These are phyloP conservation scores for Exophiala aquamarina DNA, from an alignment of 2,329 filamentous ascomycete genomes.

Conservation along the genomic window DNA sequence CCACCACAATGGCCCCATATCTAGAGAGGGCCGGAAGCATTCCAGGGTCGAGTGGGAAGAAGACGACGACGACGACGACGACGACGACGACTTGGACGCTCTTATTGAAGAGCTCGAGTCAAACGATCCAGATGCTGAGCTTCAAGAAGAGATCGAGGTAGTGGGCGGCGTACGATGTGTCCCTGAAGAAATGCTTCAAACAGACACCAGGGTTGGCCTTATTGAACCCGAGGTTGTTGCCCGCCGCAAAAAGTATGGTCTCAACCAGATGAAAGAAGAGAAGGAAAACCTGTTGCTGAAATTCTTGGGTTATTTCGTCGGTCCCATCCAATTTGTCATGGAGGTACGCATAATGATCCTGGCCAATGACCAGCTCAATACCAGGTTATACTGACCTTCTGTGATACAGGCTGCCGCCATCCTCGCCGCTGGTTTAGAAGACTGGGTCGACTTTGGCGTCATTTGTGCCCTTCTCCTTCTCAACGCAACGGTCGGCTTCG, in stretches of 20 bases:
- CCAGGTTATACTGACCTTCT: slow-evolving; percentile 22
- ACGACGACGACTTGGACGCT: slow-evolving; percentile 79
- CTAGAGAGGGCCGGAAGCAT: slow-evolving; percentile 1
- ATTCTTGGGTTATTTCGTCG: slow-evolving; percentile 79
- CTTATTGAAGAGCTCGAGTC: slow-evolving; percentile 86
- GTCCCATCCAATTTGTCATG: slow-evolving; percentile 93
- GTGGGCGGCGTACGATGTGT: slow-evolving; percentile 58
- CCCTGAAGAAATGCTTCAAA: slow-evolving; percentile 75
- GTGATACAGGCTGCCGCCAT: slow-evolving; percentile 65
- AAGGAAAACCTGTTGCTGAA: slow-evolving; percentile 82
- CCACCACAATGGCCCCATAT: slow-evolving; percentile 13
- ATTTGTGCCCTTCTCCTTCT: slow-evolving; percentile 81
- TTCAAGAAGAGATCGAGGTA: slow-evolving; percentile 58
- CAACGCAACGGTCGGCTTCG: slow-evolving; percentile 82
- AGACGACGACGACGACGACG: slow-evolving; percentile 53
- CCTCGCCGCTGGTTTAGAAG: slow-evolving; percentile 77
- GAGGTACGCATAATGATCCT: slow-evolving; percentile 61
- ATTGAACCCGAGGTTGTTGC: slow-evolving; percentile 67
- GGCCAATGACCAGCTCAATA: slow-evolving; percentile 4
- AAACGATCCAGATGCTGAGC: slow-evolving; percentile 66
- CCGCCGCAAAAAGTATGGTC: slow-evolving; percentile 70
- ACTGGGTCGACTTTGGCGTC: slow-evolving; percentile 93
- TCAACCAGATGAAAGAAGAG: slow-evolving; percentile 90
- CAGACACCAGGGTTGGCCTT: slow-evolving; percentile 70
- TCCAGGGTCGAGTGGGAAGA: too few species aligned